Evolutionary conservation across 225 moss, liverwort and hornwort genomes (phyloP).

Genomic region (Pseudoscleropodium purum): DNA sequence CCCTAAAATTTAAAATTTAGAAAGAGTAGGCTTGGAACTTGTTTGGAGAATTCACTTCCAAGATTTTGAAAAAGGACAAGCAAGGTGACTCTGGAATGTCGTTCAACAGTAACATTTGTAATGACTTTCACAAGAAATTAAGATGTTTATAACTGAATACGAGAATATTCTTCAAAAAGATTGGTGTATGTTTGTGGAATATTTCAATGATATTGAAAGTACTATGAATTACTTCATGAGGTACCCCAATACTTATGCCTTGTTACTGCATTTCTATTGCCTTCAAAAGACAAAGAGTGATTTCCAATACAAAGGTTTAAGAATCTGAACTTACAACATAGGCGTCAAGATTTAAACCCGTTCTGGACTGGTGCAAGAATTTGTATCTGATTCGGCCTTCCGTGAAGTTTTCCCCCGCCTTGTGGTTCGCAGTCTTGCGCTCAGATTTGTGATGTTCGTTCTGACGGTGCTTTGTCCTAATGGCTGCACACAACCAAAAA

Average conservation of each 20-base stretch:
- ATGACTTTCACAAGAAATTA: not conserved
- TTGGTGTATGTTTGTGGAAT: no score
- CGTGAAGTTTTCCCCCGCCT: constrained; percentile 2
- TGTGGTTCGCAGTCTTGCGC: not conserved
- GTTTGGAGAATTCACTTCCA: not conserved
- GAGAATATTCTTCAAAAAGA: not conserved
- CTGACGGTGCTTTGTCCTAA: constrained; percentile 9
- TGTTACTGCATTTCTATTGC: not conserved
- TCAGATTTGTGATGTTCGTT: not conserved
- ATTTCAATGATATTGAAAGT: not conserved
- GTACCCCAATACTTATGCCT: not conserved
- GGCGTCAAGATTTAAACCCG: constrained; percentile 40
- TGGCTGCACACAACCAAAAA: constrained; percentile 9
- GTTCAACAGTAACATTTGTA: not conserved
- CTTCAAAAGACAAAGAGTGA: not conserved
- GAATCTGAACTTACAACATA: constrained; percentile 19
- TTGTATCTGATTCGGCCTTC: constrained; percentile 20
- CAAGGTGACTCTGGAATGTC: not conserved
- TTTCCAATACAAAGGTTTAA: not conserved
- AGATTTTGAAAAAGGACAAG: not conserved
- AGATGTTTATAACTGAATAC: not conserved
- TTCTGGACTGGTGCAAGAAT: constrained; percentile 32
- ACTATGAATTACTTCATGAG: not conserved
- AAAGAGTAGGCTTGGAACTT: not conserved
- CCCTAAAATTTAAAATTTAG: not conserved